Conservation (phyloP, 1,284 basidiomycete genomes). For the Ustilago vetiveriae region DNA sequence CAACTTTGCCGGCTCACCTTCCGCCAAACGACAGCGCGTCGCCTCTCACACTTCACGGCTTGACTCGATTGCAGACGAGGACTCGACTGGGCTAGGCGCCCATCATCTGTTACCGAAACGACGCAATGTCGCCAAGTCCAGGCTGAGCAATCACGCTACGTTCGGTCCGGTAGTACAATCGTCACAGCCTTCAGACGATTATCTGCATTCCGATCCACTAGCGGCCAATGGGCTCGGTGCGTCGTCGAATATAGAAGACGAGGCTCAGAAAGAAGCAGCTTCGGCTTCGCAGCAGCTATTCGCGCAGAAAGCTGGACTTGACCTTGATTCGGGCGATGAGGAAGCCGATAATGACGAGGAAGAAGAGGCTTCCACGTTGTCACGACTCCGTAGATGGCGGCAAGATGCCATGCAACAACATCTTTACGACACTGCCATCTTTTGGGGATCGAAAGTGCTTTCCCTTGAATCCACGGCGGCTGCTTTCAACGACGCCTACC, state of each 20-base stretch:
- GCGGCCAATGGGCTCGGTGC: constrained; percentile 6
- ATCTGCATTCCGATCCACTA: constrained; percentile 19
- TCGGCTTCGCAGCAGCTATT: not conserved
- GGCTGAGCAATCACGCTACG: constrained; percentile 24
- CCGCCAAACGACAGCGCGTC: constrained; percentile 18
- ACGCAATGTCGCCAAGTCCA: constrained; percentile 12
- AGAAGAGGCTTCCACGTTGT: constrained; percentile 15
- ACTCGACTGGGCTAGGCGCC: not conserved
- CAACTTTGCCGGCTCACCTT: constrained; percentile 16
- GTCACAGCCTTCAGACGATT: constrained; percentile 21
- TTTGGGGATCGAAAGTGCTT: constrained; percentile 97
- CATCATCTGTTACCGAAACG: constrained; percentile 10
- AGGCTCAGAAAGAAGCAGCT: constrained; percentile 1
- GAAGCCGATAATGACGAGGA: constrained; percentile 9
- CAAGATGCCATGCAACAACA: constrained; percentile 98
- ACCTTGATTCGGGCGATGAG: constrained; percentile 14
- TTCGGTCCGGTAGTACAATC: constrained; percentile 14
- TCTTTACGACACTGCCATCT: constrained; percentile 93
- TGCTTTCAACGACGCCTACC: constrained; percentile 81
- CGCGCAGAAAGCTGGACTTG: no score
- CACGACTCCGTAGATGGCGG: constrained; percentile 91
- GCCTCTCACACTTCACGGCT: constrained; percentile 5
- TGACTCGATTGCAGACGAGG: constrained; percentile 3
- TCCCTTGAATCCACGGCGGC: constrained; percentile 75
- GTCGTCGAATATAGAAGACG: constrained; percentile 6